Percentiles rank a stretch among this genome's conserved stretches.
Conservation (phyloP, 164 flowering plant species). For the Warburgia ugandensis region DNA sequence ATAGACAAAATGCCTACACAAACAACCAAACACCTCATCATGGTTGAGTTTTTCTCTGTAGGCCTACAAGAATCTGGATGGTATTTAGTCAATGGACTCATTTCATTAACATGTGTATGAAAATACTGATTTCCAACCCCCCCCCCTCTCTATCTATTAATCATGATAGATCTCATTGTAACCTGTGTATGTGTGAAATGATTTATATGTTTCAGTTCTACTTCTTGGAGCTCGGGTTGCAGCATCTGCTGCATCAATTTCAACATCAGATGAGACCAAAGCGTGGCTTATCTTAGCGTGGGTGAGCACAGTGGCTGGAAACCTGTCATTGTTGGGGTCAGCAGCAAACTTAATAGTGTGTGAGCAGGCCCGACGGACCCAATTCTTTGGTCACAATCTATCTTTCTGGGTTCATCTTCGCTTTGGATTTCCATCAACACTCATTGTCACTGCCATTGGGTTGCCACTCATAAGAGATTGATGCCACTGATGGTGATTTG, state of each 20-base stretch:
- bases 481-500: no score
- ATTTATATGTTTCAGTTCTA: constrained; percentile 39
- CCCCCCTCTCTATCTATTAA: no score
- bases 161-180: no score
- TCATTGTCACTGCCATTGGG: constrained; percentile 64
- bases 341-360: constrained; percentile 93
- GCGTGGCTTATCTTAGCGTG: constrained; percentile 83
- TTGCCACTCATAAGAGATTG: constrained; percentile 44
- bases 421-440: constrained; percentile 71
- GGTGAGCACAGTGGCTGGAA: constrained; percentile 87
- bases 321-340: constrained; percentile 69
- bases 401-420: constrained; percentile 66
- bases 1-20: no score
- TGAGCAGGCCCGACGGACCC: constrained; percentile 61
- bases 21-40: no score
- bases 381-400: constrained; percentile 38
- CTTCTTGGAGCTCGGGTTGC: constrained; percentile 69
- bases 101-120: no score
- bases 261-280: constrained; percentile 45
- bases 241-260: constrained; percentile 58
- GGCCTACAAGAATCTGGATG: no score
- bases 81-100: no score
- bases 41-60: no score
- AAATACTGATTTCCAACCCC: no score
- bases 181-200: no score